Base-by-base conservation (phyloP, 768 basidiomycete genomes). In the Gymnopilus junonius region DNA sequence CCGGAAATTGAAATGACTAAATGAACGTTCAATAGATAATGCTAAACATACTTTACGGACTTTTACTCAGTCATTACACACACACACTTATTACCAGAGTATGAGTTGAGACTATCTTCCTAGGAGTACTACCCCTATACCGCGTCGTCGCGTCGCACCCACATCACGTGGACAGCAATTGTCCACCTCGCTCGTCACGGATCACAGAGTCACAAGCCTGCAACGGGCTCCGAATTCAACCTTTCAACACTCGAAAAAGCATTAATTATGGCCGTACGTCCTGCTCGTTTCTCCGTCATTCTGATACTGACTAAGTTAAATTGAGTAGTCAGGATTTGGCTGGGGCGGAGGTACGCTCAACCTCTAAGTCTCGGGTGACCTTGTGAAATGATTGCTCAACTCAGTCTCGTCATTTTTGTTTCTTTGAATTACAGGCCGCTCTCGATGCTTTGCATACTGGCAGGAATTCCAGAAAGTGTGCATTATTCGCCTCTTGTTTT, bases 371-470 rank as follows among this genome's bases (percentile, higher is more conserved):
- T 15, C 31, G 11, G 12, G 14, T 21, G 15, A 14, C 37, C 5
- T n/a, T 4, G 10, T 25, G 31, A n/a, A 51, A 8, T 42, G 15
- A 32, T n/a, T 46, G 32, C 48, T 58, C 37, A 56, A 59, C 40
- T 42, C n/a, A n/a, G n/a, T n/a, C n/a, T n/a, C 43, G n/a, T 45
- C 34, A 17, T 27, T 61, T 15, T 34, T 58, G 23, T 35, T 27
- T 29, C 17, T 51, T 27, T 51, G 29, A 55, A 55, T 54, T 57
- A 32, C 61, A 95, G 94, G 93, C 69, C 87, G 87, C 66, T 87
- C 92, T 64, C 85, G 93, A 70, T 97, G 95, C 77, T 95, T 95
- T 76, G 82, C 87, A 12, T 93, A 90, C 79, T 97, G 95, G 94
- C 94, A 95, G 71, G 93, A 95, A 75, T 92, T 93, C 78, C 83